Conservation (phyloP, 352 stramenopile genomes). For the Pythium rhizo-oryzae region DNA sequence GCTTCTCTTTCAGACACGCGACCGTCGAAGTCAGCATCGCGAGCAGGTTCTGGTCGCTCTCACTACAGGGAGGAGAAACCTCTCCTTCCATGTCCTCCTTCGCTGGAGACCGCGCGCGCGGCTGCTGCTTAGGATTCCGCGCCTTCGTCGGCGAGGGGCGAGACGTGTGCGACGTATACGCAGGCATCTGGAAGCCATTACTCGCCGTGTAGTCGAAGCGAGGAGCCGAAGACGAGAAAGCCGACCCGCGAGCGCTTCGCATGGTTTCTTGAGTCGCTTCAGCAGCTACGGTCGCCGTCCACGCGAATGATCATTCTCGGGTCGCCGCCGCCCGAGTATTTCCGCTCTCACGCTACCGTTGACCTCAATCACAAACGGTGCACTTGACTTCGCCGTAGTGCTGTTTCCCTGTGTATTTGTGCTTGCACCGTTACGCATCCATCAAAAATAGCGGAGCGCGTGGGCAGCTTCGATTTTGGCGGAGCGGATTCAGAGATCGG, state of each 20-base stretch:
- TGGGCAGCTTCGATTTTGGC: too few relatives aligned
- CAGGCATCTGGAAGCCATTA: slow-evolving; percentile 44
- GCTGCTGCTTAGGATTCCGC: neutral
- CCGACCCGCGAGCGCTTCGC: slow-evolving; percentile 7
- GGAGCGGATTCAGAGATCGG: too few relatives aligned
- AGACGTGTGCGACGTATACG: slow-evolving; percentile 47
- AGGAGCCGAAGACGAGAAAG: slow-evolving; percentile 13
- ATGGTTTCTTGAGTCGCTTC: neutral
- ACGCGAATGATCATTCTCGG: neutral
- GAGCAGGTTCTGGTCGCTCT: slow-evolving; percentile 65
- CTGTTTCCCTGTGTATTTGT: too few relatives aligned
- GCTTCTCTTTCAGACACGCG: slow-evolving; percentile 66
- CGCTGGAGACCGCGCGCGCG: slow-evolving; percentile 2
- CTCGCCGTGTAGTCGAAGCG: slow-evolving; percentile 15
- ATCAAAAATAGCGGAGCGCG: too few relatives aligned
- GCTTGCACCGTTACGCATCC: too few relatives aligned
- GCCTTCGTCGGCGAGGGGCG: slow-evolving; percentile 32
- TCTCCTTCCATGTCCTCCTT: neutral
- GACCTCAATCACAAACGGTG: too few relatives aligned
- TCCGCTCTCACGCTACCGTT: too few relatives aligned
- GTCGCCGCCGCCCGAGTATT: neutral
- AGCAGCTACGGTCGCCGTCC: neutral
- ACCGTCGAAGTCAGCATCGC: slow-evolving; percentile 77
- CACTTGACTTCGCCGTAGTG: too few relatives aligned
- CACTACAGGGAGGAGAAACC: slow-evolving; percentile 24